phyloP scores from a whole-genome alignment of 73 alveolate genomes.

The Paraurostyla sp. region DNA sequence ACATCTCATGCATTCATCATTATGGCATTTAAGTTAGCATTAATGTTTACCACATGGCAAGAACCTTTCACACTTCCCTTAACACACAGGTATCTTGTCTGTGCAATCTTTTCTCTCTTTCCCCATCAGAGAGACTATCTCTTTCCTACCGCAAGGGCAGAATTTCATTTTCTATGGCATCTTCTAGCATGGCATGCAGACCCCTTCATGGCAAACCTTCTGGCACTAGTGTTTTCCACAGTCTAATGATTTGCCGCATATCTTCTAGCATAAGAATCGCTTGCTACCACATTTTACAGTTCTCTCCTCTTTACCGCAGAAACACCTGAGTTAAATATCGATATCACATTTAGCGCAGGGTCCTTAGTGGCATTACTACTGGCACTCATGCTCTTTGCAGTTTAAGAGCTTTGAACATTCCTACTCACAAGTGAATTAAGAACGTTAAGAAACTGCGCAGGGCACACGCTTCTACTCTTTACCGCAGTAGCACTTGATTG shows the following conservation, averaged over 20 bases:
- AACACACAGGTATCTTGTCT: slow-evolving; percentile 85
- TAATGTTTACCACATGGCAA: slow-evolving; percentile 75
- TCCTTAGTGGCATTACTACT: slow-evolving; percentile 83
- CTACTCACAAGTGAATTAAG: slow-evolving; percentile 67
- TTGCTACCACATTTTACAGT: slow-evolving; percentile 79
- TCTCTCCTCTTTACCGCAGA: slow-evolving; percentile 78
- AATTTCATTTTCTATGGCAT: slow-evolving; percentile 66
- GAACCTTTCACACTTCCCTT: slow-evolving; percentile 63
- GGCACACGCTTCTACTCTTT: slow-evolving; percentile 80
- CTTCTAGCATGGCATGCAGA: slow-evolving; percentile 88
- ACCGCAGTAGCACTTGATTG: slow-evolving; percentile 90
- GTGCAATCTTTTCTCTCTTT: slow-evolving; percentile 70
- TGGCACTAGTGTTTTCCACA: slow-evolving; percentile 94
- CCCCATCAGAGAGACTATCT: slow-evolving; percentile 50
- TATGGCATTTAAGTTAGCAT: slow-evolving; percentile 55
- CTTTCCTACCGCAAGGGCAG: slow-evolving; percentile 87
- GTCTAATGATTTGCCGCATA: slow-evolving; percentile 88
- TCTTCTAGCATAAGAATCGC: slow-evolving; percentile 87
- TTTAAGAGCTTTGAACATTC: slow-evolving; percentile 78
- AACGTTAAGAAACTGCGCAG: slow-evolving; percentile 80
- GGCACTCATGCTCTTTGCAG: slow-evolving; percentile 79
- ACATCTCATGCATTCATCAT: slow-evolving; percentile 74
- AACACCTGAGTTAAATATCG: slow-evolving; percentile 67
- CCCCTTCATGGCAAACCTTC: slow-evolving; percentile 93
- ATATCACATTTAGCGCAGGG: slow-evolving; percentile 76